Evolutionary conservation across 2,329 filamentous ascomycete species (phyloP).

Genomic region (Cladophialophora exuberans): DNA sequence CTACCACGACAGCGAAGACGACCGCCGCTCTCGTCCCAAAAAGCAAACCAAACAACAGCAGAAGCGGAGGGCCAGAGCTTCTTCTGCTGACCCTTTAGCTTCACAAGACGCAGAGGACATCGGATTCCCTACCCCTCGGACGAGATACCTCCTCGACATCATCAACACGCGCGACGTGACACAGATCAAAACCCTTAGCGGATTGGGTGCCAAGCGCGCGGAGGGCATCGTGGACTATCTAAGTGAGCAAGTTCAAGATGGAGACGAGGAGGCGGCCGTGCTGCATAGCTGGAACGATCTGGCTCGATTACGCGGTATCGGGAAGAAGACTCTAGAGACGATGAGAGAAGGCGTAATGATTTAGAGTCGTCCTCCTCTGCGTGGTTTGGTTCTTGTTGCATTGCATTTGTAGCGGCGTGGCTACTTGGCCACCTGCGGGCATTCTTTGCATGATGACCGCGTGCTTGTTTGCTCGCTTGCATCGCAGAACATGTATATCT

Average conservation of each 20-base stretch:
- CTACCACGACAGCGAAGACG: conserved; percentile 42
- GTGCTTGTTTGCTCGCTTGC: neutral
- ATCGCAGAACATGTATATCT: neutral
- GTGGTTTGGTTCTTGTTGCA: neutral
- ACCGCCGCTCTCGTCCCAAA: conserved; percentile 35
- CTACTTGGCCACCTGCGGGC: too few species aligned
- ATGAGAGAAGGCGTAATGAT: conserved; percentile 50
- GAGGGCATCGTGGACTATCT: conserved; percentile 53
- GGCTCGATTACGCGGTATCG: conserved; percentile 49
- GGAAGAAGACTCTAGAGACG: conserved; percentile 49
- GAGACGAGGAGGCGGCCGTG: conserved; percentile 27
- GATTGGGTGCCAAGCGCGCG: conserved; percentile 52
- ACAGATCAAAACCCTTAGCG: conserved; percentile 51
- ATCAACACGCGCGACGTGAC: conserved; percentile 51
- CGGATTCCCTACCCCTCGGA: conserved; percentile 44
- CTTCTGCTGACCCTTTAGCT: conserved; percentile 30
- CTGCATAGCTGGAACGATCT: conserved; percentile 45
- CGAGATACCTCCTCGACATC: conserved; percentile 47
- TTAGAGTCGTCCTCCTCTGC: neutral
- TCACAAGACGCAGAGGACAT: conserved; percentile 21
- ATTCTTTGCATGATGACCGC: too few species aligned
- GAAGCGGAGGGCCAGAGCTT: conserved; percentile 26
- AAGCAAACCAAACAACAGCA: conserved; percentile 33
- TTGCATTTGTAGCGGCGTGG: neutral
- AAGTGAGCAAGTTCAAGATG: conserved; percentile 42